Evolutionary conservation across 2,329 filamentous ascomycete species (phyloP).

Genomic region (Teratosphaeria gauchensis): DNA sequence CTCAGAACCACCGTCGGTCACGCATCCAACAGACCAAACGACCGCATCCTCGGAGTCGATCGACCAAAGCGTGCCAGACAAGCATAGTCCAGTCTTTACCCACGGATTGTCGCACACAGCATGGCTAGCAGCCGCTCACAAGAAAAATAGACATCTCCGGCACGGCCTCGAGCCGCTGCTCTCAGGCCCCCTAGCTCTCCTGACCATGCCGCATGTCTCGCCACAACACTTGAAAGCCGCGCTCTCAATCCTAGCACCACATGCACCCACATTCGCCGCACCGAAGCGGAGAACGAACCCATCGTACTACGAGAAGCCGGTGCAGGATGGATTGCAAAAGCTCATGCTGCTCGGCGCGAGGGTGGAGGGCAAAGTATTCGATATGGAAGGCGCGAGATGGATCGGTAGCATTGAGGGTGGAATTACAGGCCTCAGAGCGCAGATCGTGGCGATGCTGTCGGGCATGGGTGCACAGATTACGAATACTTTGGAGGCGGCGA

Average conservation of each 20-base stretch:
- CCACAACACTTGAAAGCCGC: conserved; percentile 76
- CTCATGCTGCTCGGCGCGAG: conserved; percentile 77
- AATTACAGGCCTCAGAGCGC: conserved; percentile 66
- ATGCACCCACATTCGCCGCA: conserved; percentile 62
- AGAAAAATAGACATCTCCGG: conserved; percentile 38
- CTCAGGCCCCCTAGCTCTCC: conserved; percentile 67
- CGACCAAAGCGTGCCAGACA: conserved; percentile 20
- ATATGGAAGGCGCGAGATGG: conserved; percentile 61
- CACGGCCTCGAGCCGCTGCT: conserved; percentile 66
- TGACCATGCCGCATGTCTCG: conserved; percentile 74
- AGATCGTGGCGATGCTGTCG: conserved; percentile 74
- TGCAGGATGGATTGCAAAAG: conserved; percentile 78
- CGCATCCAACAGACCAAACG: conserved; percentile 14
- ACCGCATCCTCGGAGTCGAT: conserved; percentile 27
- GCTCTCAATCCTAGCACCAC: conserved; percentile 66
- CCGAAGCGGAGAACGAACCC: conserved; percentile 68
- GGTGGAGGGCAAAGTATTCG: conserved; percentile 77
- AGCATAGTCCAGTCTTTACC: conserved; percentile 44
- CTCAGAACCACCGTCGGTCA: conserved; percentile 3
- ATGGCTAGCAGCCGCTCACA: conserved; percentile 36
- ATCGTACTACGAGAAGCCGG: conserved; percentile 66
- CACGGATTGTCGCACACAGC: conserved; percentile 52
- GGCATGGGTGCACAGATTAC: conserved; percentile 69
- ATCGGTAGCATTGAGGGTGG: conserved; percentile 71
- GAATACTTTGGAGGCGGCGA: conserved; percentile 65